A percentile compares a stretch with the other conserved stretches of the same genome.
Conservation (phyloP, 2,329 filamentous ascomycete genomes). For the Fusarium oxysporum region DNA sequence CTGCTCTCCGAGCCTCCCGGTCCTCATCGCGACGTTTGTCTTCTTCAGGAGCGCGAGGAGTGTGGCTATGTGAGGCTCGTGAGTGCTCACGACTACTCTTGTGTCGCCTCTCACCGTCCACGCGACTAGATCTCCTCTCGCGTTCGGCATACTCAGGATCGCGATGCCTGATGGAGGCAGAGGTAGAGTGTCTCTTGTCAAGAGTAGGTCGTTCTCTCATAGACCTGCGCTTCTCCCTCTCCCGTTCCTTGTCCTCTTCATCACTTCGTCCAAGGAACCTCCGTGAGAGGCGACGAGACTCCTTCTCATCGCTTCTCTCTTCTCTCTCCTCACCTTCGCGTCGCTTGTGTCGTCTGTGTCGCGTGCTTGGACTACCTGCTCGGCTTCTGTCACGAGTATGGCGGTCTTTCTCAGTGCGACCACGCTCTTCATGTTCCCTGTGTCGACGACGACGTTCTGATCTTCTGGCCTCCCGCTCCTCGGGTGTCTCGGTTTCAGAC, state of each 20-base stretch:
- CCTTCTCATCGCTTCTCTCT: slow-evolving; percentile 7
- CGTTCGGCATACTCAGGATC: not conserved
- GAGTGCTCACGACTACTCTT: slow-evolving; percentile 19
- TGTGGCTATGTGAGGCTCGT: not conserved
- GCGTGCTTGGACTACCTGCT: slow-evolving; percentile 8
- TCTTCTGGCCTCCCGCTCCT: slow-evolving; percentile 22
- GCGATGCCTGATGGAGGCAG: slow-evolving; percentile 16
- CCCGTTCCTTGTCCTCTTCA: slow-evolving; percentile 7
- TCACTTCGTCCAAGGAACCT: slow-evolving; percentile 5
- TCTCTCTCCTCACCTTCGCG: slow-evolving; percentile 15
- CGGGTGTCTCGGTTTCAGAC: slow-evolving; percentile 6
- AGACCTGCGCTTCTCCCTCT: slow-evolving; percentile 9
- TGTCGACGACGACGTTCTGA: slow-evolving; percentile 25
- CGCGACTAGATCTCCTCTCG: not conserved
- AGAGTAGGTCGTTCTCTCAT: slow-evolving; percentile 13
- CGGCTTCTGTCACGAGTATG: slow-evolving; percentile 20
- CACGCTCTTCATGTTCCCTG: slow-evolving; percentile 19
- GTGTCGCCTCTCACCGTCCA: slow-evolving; percentile 1
- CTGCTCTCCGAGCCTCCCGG: slow-evolving; percentile 18
- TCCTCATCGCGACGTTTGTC: slow-evolving; percentile 1
- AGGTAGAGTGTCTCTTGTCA: slow-evolving; percentile 21
- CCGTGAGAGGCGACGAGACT: slow-evolving; percentile 20
- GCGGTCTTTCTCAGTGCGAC: slow-evolving; percentile 8
- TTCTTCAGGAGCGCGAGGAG: slow-evolving; percentile 1
- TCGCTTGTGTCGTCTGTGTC: slow-evolving; percentile 18